These are phyloP conservation scores for Hypoxylon sp. DNA, from an alignment of 2,329 filamentous ascomycete species.

Conservation along the genomic window DNA sequence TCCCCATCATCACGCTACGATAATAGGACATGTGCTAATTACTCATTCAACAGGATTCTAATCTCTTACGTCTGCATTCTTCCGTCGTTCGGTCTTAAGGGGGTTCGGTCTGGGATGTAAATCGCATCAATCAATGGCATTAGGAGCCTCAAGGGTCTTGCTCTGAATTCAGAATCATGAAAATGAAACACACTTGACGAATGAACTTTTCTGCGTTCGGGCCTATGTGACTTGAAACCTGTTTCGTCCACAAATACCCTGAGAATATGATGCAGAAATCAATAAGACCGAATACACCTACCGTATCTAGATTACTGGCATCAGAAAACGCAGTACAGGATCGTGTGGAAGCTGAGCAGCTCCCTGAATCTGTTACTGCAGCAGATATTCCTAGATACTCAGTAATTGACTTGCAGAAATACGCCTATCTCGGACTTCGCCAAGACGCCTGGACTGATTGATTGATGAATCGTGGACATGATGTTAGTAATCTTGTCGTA, in stretches of 20 bases:
- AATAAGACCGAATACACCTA: slow-evolving; percentile 1
- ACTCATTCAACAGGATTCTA: slow-evolving; percentile 51
- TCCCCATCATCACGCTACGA: neutral
- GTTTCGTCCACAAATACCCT: neutral
- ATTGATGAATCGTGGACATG: neutral
- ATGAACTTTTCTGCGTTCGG: slow-evolving; percentile 21
- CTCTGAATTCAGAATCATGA: slow-evolving; percentile 52
- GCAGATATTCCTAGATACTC: neutral
- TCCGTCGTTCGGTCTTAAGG: slow-evolving; percentile 55
- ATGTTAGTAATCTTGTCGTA: neutral
- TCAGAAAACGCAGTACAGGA: too few species aligned
- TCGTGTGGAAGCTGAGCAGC: neutral
- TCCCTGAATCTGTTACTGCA: neutral
- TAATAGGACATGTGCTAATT: slow-evolving; percentile 29
- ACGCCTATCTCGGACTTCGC: neutral
- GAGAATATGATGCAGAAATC: neutral
- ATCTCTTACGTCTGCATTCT: slow-evolving; percentile 53
- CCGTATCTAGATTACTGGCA: neutral
- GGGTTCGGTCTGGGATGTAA: slow-evolving; percentile 56
- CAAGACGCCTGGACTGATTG: neutral
- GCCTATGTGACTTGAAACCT: slow-evolving; percentile 27
- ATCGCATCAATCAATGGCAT: slow-evolving; percentile 53
- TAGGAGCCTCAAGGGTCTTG: slow-evolving; percentile 51
- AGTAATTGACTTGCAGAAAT: neutral
- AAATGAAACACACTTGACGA: slow-evolving; percentile 49